Percentiles rank a stretch among this genome's conserved stretches.
These are phyloP conservation scores for Auricularia auricula-judae DNA, from an alignment of 768 basidiomycete genomes.

Conservation along the genomic window DNA sequence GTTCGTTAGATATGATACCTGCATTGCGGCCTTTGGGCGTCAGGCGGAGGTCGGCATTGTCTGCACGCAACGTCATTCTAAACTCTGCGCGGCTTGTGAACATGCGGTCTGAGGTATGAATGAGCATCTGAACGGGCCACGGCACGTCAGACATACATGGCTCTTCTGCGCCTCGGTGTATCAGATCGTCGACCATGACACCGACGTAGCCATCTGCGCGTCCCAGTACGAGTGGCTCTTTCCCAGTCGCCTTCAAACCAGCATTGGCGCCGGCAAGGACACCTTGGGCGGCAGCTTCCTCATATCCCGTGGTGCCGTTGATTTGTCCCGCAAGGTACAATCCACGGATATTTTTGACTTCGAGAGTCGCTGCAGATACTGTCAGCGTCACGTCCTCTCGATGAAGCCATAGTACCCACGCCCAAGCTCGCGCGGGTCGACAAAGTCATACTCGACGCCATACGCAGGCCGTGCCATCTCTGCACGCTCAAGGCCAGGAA, in stretches of 20 bases:
- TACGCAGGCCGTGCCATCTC: constrained; percentile 79
- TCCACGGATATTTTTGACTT: constrained; percentile 79
- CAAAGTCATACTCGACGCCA: constrained; percentile 87
- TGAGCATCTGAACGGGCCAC: background rate
- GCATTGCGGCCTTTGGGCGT: constrained; percentile 51
- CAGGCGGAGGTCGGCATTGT: constrained; percentile 79
- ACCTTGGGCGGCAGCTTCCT: constrained; percentile 89
- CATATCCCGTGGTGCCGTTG: constrained; percentile 89
- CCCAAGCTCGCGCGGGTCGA: constrained; percentile 73
- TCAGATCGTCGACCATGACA: constrained; percentile 87
- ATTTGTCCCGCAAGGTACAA: constrained; percentile 87
- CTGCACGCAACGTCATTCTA: constrained; percentile 75
- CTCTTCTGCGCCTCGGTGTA: constrained; percentile 81
- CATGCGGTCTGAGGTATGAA: constrained; percentile 59
- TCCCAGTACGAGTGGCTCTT: constrained; percentile 50
- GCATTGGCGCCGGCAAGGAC: constrained; percentile 84
- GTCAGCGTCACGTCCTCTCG: background rate
- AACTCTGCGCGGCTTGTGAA: constrained; percentile 89
- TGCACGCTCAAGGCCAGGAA: constrained; percentile 76
- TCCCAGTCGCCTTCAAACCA: constrained; percentile 50
- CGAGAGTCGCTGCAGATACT: constrained; percentile 49
- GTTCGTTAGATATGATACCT: constrained; percentile 31
- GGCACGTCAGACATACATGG: constrained; percentile 48
- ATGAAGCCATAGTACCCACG: constrained; percentile 31
- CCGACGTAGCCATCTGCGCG: constrained; percentile 84